Base-by-base conservation (phyloP, 352 stramenopile species). In the Phytophthora sansomeana region DNA sequence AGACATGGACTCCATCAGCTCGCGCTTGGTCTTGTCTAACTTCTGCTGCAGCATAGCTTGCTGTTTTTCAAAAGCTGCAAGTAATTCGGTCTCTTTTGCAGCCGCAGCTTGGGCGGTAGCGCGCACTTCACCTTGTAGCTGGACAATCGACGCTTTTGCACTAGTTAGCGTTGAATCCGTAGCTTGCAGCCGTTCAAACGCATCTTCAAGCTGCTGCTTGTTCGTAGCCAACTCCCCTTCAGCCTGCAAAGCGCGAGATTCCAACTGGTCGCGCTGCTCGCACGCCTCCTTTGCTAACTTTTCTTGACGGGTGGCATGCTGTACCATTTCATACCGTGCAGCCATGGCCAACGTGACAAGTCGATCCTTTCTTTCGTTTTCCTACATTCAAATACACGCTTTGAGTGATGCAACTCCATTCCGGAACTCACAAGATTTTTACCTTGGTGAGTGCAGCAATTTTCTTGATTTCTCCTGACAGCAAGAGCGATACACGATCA, bases 381-480 rank as follows among this genome's bases (percentile, higher is more conserved):
- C 82, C 74, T 87, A 24, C 21, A 24, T 24, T 24, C 21, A 24
- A 24, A 24, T 24, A 24, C 21, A 24, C 21, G 21, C 1, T 24
- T 24, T 24, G 3, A 24, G 21, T 24, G 21, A 24, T 24, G 39
- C 19, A 6, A 47, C 5, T 35, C 30, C 7, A 32, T 24, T 33
- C 17, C 13, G 8, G 29, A 30, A 32, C 3, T 24, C 44, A 5
- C 33, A n/a, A 41, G 7, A 41, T 17, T 16, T 41, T 16, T 41
- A 87, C 81, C 69, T 92, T 89, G 17, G 71, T 85, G 13, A 95
- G 60, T 30, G 78, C 55, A 28, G 83, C 80, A 19, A 93, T 74
- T 55, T 95, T 95, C 64, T 92, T 92, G 60, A 95, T 90, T 53
- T 95, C 85, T 0, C 63, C 56, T 8, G 80, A 53, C 7, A 95